Percentiles rank a stretch among this genome's conserved stretches.
Conservation (phyloP, 2,329 filamentous ascomycete genomes). For the Podosphaera xanthii region DNA sequence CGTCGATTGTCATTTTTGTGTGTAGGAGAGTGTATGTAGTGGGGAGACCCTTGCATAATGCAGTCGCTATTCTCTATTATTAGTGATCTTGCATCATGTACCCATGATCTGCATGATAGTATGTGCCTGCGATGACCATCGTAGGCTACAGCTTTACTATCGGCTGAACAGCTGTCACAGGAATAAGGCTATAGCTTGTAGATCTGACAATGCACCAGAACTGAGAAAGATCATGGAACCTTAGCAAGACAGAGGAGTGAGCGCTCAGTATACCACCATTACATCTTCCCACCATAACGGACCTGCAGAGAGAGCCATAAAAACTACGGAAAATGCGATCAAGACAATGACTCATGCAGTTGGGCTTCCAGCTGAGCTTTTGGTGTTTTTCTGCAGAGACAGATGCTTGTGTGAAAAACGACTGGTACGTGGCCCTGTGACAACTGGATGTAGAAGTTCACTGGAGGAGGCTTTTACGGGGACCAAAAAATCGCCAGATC, state of each 20-base stretch:
- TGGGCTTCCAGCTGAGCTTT: neutral
- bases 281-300: neutral
- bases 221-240: neutral
- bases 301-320: neutral
- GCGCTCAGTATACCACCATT: neutral
- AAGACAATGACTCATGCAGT: neutral
- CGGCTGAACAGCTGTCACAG: no score
- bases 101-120: no score
- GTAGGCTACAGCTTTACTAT: no score
- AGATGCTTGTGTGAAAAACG: neutral
- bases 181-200: neutral
- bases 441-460: neutral
- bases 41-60: neutral
- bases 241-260: neutral
- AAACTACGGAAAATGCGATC: neutral
- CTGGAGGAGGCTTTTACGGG: neutral
- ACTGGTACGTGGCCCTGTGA: neutral
- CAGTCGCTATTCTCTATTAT: no score
- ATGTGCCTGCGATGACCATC: no score
- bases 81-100: no score
- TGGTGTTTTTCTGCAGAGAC: neutral
- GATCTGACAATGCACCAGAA: neutral
- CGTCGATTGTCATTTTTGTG: no score
- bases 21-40: neutral
- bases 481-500: neutral